Evolutionary conservation across 1,284 basidiomycete species (phyloP).

Genomic region (Fistulina hepatica): DNA sequence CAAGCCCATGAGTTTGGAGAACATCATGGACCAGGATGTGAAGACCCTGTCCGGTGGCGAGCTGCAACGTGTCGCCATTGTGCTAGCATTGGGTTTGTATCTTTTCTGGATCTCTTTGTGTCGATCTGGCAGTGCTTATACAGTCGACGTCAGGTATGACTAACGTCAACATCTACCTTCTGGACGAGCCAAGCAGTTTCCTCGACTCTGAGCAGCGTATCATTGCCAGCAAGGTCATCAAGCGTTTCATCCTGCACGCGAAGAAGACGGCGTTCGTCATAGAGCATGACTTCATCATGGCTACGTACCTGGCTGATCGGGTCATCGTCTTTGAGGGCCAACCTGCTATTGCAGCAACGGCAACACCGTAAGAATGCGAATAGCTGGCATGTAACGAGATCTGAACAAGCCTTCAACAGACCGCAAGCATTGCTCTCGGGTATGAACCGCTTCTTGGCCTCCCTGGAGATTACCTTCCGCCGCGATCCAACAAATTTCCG

Average conservation of each 20-base stretch:
- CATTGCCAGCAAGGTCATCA: slow-evolving; percentile 93
- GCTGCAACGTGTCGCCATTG: slow-evolving; percentile 90
- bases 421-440: slow-evolving; percentile 78
- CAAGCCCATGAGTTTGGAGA: slow-evolving; percentile 91
- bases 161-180: slow-evolving; percentile 75
- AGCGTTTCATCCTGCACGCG: slow-evolving; percentile 87
- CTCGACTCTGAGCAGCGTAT: slow-evolving; percentile 98
- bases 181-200: slow-evolving; percentile 84
- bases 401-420: slow-evolving; percentile 26
- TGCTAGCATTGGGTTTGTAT: slow-evolving; percentile 64
- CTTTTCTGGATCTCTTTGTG: not conserved
- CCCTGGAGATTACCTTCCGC: slow-evolving; percentile 91
- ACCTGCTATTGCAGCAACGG: slow-evolving; percentile 75
- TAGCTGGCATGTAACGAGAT: slow-evolving; percentile 9
- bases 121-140: slow-evolving; percentile 1
- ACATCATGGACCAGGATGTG: slow-evolving; percentile 92
- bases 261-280: slow-evolving; percentile 97
- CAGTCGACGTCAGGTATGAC: slow-evolving; percentile 44
- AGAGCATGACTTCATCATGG: slow-evolving; percentile 98
- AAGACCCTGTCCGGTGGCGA: slow-evolving; percentile 96
- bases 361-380: slow-evolving; percentile 56
- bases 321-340: slow-evolving; percentile 92
- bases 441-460: slow-evolving; percentile 89
- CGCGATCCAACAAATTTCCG: slow-evolving; percentile 92
- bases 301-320: slow-evolving; percentile 92